Base-by-base conservation (phyloP, 257 asterid species). In the Penstemon newberryi region DNA sequence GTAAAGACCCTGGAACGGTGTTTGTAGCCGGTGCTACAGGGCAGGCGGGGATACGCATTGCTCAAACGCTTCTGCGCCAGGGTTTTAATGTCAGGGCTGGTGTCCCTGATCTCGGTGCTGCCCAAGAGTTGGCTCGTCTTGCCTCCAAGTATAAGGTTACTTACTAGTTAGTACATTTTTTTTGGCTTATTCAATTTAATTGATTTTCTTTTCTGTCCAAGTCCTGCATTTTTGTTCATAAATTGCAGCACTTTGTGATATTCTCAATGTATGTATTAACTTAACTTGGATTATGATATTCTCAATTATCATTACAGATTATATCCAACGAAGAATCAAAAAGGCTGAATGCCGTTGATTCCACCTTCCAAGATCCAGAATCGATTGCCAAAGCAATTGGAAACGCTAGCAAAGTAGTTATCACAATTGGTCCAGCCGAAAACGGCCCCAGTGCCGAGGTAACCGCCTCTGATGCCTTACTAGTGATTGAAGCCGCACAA, bases 21-120 rank as follows among this genome's bases (percentile, higher is more conserved):
- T 93, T 90, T 40, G 95, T 93, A 7, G 96, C 97, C 3, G 97
- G 97, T 3, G 99, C 95, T 2, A 84, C 92, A 0, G 97, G 97
- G 52, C 97, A 82, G 71, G 87, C 87, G 0, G 99, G 99, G 40
- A 75, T 84, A 55, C 95, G 96, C 82, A 85, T 93, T 81, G 94
- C 95, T 5, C 97, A 88, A 40, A 77, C 82, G 12, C 92, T 93
- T 68, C 78, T 93, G 19, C 84, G 96, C 2, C 82, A 87, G 71
- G 99, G 99, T 3, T 93, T 88, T 53, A 88, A 77, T 49, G 97
- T 93, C n/a, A 77, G 99, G 78, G 99, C 99, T 38, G 97, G 97
- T 11, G 99, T 93, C 51, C 74, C 95, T 36, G 94, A 93, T 70
- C 87, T 93, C 45, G 85, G 45, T 60, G 92, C 95, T 53, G 97